Base-by-base conservation (phyloP, 1,284 basidiomycete species). In the Pulveroboletus sp. region DNA sequence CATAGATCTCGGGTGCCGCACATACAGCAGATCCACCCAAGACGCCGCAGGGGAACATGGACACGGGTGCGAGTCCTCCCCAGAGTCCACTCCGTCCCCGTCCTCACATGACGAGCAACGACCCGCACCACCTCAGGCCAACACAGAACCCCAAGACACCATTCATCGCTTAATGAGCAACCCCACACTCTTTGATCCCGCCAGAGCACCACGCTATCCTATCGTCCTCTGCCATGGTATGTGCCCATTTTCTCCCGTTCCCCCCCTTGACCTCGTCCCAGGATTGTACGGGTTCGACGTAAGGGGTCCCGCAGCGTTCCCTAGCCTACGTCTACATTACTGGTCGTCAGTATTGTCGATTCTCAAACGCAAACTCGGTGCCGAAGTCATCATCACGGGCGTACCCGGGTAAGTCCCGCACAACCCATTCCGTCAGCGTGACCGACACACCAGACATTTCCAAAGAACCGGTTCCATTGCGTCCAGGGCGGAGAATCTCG, bases 241-340 rank as follows among this genome's bases (percentile, higher is more conserved):
- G 84, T n/a, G 18, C 62, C 29, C 28, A 38, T n/a, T 22, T 1
- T 52, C 33, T 44, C 33, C 49, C 11, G 12, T 24, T 6, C 20
- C 36, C 24, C 31, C 33, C 26, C 56, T 50, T 68, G 60, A 66
- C 59, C 44, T 43, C 10, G 2, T 24, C 24, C 43, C 65, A 96
- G 94, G 94, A 25, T 78, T 99, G 3, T 98, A 98, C 67, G 96
- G 97, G 9, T 99, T 98, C 71, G 94, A 96, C 68, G 86, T 94
- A 42, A 79, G 92, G 62, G 85, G 94, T 24, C 84, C 92, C 0
- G 79, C 85, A 20, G 72, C 91, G 53, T 84, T 96, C 72, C 87
- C 93, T 18, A 79, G 85, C 66, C 76, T 96, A 68, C 83, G 94
- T 59, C 85, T 95, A 70, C 95, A 98, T 64, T 99, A 99, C 72